A percentile compares a stretch with the other conserved stretches of the same genome.
phyloP scores from a whole-genome alignment of 805 yeast species.

The Zygosaccharomyces bailii region DNA sequence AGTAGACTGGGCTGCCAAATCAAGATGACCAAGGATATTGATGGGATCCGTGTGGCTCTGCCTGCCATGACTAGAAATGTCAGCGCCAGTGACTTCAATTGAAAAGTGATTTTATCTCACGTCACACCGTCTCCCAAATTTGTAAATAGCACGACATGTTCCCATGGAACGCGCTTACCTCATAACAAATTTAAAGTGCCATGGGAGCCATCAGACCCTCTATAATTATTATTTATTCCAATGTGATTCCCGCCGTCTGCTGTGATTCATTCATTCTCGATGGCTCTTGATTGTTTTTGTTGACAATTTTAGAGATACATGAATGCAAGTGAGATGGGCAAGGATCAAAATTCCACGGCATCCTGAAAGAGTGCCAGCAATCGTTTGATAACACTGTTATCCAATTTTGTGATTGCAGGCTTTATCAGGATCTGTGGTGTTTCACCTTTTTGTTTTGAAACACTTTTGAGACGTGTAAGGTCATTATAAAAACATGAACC shows the following conservation, averaged over 20 bases:
- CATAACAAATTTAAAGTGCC: neutral
- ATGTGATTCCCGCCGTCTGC: neutral
- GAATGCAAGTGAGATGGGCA: neutral
- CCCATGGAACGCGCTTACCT: neutral
- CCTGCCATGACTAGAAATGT: conserved; percentile 97
- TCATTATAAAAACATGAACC: conserved; percentile 11
- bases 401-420: neutral
- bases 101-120: conserved; percentile 5
- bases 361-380: neutral
- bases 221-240: conserved; percentile 1
- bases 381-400: neutral
- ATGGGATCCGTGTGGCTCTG: conserved; percentile 89
- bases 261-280: neutral
- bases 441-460: neutral
- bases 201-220: neutral
- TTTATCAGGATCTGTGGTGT: neutral
- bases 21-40: conserved; percentile 81
- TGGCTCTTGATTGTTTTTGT: neutral
- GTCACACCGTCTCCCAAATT: neutral
- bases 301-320: neutral
- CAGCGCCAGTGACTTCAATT: conserved; percentile 73
- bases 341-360: neutral
- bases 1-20: conserved; percentile 95
- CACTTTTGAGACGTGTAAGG: conserved; percentile 3
- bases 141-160: conserved; percentile 4